Evolutionary conservation across 306 rosid species (phyloP).

Genomic region (Corylus americana): DNA sequence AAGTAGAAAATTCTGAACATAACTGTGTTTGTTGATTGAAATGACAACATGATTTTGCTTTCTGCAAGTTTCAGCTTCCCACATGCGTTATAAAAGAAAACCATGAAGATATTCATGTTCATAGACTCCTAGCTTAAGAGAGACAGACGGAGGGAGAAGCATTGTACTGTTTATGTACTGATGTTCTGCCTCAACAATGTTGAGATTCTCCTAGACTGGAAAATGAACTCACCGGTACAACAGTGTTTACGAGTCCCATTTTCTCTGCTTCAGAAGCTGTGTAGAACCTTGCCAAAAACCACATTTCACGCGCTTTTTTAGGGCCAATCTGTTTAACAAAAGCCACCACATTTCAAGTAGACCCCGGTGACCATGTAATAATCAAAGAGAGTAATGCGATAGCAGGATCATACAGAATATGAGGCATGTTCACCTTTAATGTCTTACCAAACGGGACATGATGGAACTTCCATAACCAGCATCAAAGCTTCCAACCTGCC

Average conservation of each 20-base stretch:
- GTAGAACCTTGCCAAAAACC: slow-evolving; percentile 89
- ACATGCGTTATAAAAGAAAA: neutral
- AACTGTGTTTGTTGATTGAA: neutral
- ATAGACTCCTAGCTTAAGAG: neutral
- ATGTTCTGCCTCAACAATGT: neutral
- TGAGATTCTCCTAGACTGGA: neutral
- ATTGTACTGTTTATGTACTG: neutral
- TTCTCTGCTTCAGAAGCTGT: slow-evolving; percentile 85
- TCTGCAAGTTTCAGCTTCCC: neutral
- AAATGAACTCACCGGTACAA: slow-evolving; percentile 66
- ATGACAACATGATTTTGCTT: slow-evolving; percentile 1
- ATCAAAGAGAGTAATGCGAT: neutral
- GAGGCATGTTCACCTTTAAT: slow-evolving; percentile 6
- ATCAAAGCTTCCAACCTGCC: slow-evolving; percentile 95
- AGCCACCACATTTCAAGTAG: neutral
- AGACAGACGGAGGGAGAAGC: neutral
- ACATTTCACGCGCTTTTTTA: slow-evolving; percentile 85
- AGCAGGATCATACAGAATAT: neutral
- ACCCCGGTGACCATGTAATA: neutral
- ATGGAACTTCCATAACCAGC: slow-evolving; percentile 98
- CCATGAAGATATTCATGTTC: neutral
- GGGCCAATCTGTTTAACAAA: slow-evolving; percentile 68
- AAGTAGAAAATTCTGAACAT: slow-evolving; percentile 7
- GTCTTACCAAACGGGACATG: slow-evolving; percentile 86
- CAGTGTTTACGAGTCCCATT: slow-evolving; percentile 91